Conservation (phyloP, 306 rosid genomes). For the Vigna hirtella region DNA sequence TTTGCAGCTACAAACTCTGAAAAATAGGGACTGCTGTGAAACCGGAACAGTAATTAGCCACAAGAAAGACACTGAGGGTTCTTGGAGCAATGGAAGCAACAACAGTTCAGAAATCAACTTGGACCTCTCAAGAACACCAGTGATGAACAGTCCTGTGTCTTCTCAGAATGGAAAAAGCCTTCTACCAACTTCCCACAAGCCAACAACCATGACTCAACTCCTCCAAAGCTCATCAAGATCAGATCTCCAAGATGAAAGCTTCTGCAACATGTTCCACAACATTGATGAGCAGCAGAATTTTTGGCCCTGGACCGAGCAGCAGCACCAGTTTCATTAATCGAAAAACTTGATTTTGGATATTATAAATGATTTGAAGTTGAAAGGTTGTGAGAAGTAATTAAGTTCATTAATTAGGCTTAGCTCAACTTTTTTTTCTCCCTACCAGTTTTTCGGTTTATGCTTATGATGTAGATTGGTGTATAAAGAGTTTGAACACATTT, state of each 20-base stretch:
- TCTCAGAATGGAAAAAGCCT: constrained; percentile 57
- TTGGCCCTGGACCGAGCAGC: constrained; percentile 92
- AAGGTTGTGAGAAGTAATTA: constrained; percentile 9
- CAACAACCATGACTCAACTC: constrained; percentile 73
- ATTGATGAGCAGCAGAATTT: constrained; percentile 74
- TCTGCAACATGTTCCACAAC: constrained; percentile 75
- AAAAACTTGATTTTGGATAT: constrained; percentile 24
- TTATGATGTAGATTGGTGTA: constrained; percentile 59
- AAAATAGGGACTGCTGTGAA: constrained; percentile 55
- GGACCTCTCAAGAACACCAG: constrained; percentile 75
- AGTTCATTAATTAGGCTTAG: constrained; percentile 33
- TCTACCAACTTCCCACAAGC: constrained; percentile 56
- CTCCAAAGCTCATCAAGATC: constrained; percentile 79
- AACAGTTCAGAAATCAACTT: constrained; percentile 77
- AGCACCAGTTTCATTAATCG: constrained; percentile 63
- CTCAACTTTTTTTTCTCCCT: constrained; percentile 21
- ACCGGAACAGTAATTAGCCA: constrained; percentile 36
- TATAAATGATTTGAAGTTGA: constrained; percentile 9
- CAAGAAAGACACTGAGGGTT: constrained; percentile 73
- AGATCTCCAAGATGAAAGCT: constrained; percentile 72
- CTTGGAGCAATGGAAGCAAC: constrained; percentile 91
- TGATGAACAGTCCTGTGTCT: constrained; percentile 56
- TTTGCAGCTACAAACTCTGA: constrained; percentile 68
- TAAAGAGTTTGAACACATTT: constrained; percentile 62
- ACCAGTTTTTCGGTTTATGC: constrained; percentile 40